Evolutionary conservation across 192 early-diverging fungal species (phyloP), one percentile per base, ranked within the genome.

Genomic region (Mortierella hygrophila): DNA sequence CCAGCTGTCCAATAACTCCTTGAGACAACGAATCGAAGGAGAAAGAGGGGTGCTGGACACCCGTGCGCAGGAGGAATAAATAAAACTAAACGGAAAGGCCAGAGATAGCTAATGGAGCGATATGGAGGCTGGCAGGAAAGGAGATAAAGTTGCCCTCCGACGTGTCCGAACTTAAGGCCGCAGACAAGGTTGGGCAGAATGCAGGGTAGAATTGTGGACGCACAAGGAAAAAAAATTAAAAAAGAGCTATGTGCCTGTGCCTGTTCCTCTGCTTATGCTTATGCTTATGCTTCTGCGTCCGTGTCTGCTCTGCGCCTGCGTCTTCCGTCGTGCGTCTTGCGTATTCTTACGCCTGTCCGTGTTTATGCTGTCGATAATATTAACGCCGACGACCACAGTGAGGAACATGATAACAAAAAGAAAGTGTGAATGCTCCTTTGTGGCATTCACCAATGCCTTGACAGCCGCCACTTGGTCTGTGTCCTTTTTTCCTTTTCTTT

Each of bases 191-290:
- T 65, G 60, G 16, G 60, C 26, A 26, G 60, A 65, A 65, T 65
- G 60, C 60, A 65, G 60, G 60, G 60, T 65, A 15, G 10, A 0
- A 65, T 18, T 52, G 18, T 52, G 49, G 26, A 65, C 29, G 26
- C 29, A 65, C 60, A 11, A 26, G 11, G 26, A 9, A 63, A 32
- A 29, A 29, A 63, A 11, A 26, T 1, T 32, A 65, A 26, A 65
- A 65, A 65, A 65, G 26, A 65, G 60, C 60, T 65, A 65, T 65
- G 60, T 65, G 26, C 60, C 60, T 65, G 60, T 65, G 54, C 54
- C 54, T 55, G 54, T 55, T 10, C 54, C 54, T 55, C 32, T 65
- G 60, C 60, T 65, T 65, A 65, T 65, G 60, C 60, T 65, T 11
- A 65, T 65, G 60, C 55, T 60, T 26, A 3, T 52, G 55, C 60